Percentiles rank a stretch among this genome's conserved stretches.
These are phyloP conservation scores for Streptanthus diversifolius DNA, from an alignment of 345 rosid species.

Conservation along the genomic window DNA sequence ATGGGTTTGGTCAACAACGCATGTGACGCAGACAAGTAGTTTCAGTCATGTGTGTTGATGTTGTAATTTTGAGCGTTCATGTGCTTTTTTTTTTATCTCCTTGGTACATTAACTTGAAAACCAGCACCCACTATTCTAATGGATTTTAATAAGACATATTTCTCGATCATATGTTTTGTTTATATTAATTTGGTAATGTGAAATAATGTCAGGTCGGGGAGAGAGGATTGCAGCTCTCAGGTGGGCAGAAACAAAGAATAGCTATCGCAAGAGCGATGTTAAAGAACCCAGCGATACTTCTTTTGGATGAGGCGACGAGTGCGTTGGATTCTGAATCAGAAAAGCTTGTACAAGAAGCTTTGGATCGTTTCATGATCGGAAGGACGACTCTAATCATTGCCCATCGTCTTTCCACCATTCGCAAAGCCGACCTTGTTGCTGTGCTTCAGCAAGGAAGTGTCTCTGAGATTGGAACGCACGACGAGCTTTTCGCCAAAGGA, in stretches of 20 bases:
- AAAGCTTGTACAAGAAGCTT: slow-evolving; percentile 94
- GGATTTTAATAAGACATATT: background rate
- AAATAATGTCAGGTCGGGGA: slow-evolving; percentile 84
- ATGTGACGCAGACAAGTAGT: slow-evolving; percentile 52
- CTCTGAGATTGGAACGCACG: slow-evolving; percentile 87
- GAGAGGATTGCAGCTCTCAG: slow-evolving; percentile 93
- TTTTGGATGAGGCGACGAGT: slow-evolving; percentile 94
- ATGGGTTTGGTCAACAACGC: slow-evolving; percentile 61
- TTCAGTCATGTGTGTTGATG: slow-evolving; percentile 35
- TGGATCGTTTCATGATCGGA: slow-evolving; percentile 96
- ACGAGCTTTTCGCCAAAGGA: slow-evolving; percentile 82
- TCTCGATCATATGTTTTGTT: background rate
- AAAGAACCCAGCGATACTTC: slow-evolving; percentile 88
- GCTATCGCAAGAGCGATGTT: slow-evolving; percentile 99
- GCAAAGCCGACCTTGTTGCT: slow-evolving; percentile 96
- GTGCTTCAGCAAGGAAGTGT: slow-evolving; percentile 96
- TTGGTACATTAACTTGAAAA: background rate
- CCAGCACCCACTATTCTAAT: slow-evolving; percentile 3
- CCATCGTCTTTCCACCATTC: slow-evolving; percentile 92
- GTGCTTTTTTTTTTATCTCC: slow-evolving; percentile 1
- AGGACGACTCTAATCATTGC: slow-evolving; percentile 97
- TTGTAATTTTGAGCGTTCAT: slow-evolving; percentile 15
- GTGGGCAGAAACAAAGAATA: slow-evolving; percentile 97
- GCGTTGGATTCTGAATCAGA: slow-evolving; percentile 96
- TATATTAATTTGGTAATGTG: slow-evolving; percentile 6